Conservation (phyloP, 179 eudicot genomes). For the Amaranthus tricolor region DNA sequence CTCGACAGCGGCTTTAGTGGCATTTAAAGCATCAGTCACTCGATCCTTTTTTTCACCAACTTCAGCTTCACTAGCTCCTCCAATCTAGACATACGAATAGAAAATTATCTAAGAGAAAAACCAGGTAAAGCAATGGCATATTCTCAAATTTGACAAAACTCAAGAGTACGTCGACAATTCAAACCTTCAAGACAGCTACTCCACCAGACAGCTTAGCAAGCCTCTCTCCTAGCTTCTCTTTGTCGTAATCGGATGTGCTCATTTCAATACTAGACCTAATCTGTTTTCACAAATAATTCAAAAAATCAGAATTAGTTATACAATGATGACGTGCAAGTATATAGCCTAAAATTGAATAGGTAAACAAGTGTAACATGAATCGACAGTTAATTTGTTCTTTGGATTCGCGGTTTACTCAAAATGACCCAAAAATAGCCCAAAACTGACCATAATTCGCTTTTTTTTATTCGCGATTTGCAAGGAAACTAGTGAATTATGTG, state of each 20-base stretch:
- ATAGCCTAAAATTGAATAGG: too few relatives aligned
- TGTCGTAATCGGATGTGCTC: slow-evolving; percentile 86
- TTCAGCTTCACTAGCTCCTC: slow-evolving; percentile 98
- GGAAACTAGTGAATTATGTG: neutral
- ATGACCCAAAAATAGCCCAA: too few relatives aligned
- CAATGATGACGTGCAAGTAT: too few relatives aligned
- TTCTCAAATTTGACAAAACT: neutral
- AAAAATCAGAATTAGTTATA: neutral
- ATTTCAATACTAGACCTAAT: slow-evolving; percentile 64
- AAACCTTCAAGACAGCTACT: slow-evolving; percentile 90
- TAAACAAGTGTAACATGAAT: too few relatives aligned
- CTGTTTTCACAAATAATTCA: slow-evolving; percentile 34
- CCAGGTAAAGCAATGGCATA: too few relatives aligned
- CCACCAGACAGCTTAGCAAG: slow-evolving; percentile 97
- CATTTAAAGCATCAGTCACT: slow-evolving; percentile 92
- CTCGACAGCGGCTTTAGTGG: slow-evolving; percentile 96
- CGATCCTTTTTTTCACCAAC: slow-evolving; percentile 98
- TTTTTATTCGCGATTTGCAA: too few relatives aligned
- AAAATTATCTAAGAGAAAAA: neutral
- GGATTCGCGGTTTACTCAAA: too few relatives aligned
- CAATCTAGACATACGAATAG: slow-evolving; percentile 45
- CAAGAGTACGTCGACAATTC: neutral
- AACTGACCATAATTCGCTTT: neutral
- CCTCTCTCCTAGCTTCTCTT: slow-evolving; percentile 88
- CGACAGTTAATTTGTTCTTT: too few relatives aligned